Conservation (phyloP, 2,329 filamentous ascomycete genomes). For the Zasmidium citrigriseum region DNA sequence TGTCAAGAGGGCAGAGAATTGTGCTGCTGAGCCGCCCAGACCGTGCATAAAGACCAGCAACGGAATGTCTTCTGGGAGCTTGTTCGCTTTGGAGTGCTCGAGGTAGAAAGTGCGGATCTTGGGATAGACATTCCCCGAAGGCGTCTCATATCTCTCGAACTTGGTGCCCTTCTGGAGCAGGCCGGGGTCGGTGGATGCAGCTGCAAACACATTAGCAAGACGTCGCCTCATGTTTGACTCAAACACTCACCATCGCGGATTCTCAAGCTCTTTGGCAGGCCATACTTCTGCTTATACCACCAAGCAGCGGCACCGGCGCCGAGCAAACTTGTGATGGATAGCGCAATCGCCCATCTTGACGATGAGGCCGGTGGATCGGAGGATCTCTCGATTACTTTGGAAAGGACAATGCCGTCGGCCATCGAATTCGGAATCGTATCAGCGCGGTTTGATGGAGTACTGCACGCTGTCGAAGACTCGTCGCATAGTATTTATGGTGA, state of each 20-base stretch:
- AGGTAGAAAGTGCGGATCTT: conserved; percentile 81
- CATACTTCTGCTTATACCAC: neutral
- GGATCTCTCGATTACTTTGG: neutral
- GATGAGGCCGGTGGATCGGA: neutral
- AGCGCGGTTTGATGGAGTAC: neutral
- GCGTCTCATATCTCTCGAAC: conserved; percentile 71
- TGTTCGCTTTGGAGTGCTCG: conserved; percentile 77
- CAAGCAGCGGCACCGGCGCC: conserved; percentile 5
- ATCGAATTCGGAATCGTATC: neutral
- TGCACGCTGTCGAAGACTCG: neutral
- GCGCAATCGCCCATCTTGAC: neutral
- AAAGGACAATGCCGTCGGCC: neutral
- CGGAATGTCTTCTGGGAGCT: conserved; percentile 75
- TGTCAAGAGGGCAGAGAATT: conserved; percentile 79
- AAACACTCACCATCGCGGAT: conserved; percentile 12
- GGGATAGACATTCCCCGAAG: conserved; percentile 67
- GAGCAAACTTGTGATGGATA: conserved; percentile 6
- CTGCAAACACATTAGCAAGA: conserved; percentile 10
- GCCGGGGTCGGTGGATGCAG: conserved; percentile 65
- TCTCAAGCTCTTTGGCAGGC: neutral
- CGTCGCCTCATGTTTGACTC: neutral
- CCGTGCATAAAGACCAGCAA: conserved; percentile 91
- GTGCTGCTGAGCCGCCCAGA: conserved; percentile 85
- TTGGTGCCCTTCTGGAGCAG: conserved; percentile 76
- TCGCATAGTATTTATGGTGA: neutral